Conservation (phyloP, 805 yeast species). For the Helenozyma rhizophorensis region DNA sequence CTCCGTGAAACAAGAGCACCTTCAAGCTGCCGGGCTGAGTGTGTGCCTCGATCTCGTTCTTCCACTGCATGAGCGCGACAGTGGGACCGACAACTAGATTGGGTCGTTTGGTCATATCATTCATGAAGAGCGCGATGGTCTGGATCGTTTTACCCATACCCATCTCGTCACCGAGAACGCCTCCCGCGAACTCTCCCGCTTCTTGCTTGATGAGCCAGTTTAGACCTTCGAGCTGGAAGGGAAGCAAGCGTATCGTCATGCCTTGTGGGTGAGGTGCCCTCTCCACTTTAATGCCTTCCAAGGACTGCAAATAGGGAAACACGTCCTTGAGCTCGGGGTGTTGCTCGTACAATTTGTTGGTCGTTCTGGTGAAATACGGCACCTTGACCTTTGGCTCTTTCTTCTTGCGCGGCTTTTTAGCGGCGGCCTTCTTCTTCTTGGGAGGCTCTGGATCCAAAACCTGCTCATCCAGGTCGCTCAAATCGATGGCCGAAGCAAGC, state of each 20-base stretch:
- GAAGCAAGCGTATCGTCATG: constrained; percentile 68
- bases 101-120: constrained; percentile 63
- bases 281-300: constrained; percentile 45
- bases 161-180: constrained; percentile 97
- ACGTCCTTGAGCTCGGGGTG: constrained; percentile 78
- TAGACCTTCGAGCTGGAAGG: constrained; percentile 91
- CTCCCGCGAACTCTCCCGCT: constrained; percentile 74
- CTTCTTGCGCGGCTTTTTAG: constrained; percentile 23
- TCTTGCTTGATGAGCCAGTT: constrained; percentile 88
- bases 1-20: constrained; percentile 80
- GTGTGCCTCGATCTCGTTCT: constrained; percentile 82
- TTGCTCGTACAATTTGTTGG: constrained; percentile 59
- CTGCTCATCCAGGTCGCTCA: constrained; percentile 13
- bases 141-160: constrained; percentile 99
- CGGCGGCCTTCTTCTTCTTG: constrained; percentile 19
- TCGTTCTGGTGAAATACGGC: constrained; percentile 66
- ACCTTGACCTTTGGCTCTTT: constrained; percentile 51
- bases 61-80: constrained; percentile 98
- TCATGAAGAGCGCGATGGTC: constrained; percentile 82
- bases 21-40: constrained; percentile 61
- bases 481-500: constrained; percentile 21
- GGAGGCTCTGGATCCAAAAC: constrained; percentile 7
- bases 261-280: constrained; percentile 74
- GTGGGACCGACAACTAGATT: constrained; percentile 95
- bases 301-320: constrained; percentile 57